Base-by-base conservation (phyloP, 2,329 filamentous ascomycete species). In the Exophiala viscosa region DNA sequence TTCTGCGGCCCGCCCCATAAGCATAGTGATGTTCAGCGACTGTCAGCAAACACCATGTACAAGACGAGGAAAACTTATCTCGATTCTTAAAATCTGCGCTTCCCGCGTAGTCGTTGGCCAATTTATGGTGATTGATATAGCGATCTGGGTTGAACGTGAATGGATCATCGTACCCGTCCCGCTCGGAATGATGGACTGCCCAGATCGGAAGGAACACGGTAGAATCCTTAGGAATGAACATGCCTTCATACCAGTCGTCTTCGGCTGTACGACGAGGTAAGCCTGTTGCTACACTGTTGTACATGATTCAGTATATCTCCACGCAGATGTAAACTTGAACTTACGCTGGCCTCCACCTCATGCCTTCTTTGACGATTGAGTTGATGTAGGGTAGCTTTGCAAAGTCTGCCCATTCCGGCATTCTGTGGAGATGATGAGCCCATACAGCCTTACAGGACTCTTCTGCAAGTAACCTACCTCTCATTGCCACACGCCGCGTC, bases 231-330 rank as follows among this genome's bases (percentile, higher is more conserved):
- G 77, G 76, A 15, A 80, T 76, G 6, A 70, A 64, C 58, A 74
- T 77, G 11, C 74, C 76, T 40, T 71, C 69, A 58, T 76, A 79
- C 7, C 64, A 60, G 49, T 80, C 76, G 40, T 79, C 76, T 34
- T 35, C 20, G 20, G 20, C 20, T 3, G 20, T 23, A 6, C 20
- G 8, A 14, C 5, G 8, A 9, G 10, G 2, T 8, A 31, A 31
- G 32, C 20, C 20, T 23, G 20, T 23, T 23, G 20, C 20, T 3
- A 23, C 20, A 23, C 20, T 23, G 20, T 23, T 23, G 20, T 23
- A 23, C 20, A 23, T 23, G 6, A 6, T 15, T 13, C 6, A 23
- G 20, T 23, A 23, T 23, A 5, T 2, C 15, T 43, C 14, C 10
- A 23, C 28, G 9, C 10, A 17, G 15, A 10, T 5, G n/a, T 5